A percentile compares a stretch with the other conserved stretches of the same genome.
phyloP scores from a whole-genome alignment of 495 filamentous ascomycete species.

The Hyaloscypha variabilis region DNA sequence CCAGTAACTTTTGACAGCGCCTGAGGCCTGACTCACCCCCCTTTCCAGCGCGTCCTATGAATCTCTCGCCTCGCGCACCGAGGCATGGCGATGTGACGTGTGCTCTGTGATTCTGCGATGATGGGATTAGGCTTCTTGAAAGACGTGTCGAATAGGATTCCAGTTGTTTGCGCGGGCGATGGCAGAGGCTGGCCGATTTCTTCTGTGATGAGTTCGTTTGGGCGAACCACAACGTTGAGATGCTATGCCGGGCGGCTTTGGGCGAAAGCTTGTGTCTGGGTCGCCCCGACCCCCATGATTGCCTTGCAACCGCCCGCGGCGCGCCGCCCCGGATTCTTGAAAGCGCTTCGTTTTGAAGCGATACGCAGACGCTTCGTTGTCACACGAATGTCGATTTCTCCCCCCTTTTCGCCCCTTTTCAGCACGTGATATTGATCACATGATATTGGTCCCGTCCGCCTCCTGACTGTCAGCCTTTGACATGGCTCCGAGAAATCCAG shows the following conservation, averaged over 20 bases:
- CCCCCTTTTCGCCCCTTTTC: neutral
- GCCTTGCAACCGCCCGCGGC: neutral
- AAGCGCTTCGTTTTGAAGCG: neutral
- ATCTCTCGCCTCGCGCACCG: neutral
- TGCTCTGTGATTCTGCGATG: neutral
- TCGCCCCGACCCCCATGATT: neutral
- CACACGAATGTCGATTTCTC: neutral
- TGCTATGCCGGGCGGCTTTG: neutral
- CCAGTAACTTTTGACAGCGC: constrained; percentile 9
- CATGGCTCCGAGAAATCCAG: neutral
- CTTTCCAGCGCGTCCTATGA: neutral
- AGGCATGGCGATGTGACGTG: constrained; percentile 14
- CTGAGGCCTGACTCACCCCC: constrained; percentile 1
- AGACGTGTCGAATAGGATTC: constrained; percentile 8
- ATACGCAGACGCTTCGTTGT: neutral
- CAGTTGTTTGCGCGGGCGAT: constrained; percentile 3
- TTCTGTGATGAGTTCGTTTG: neutral
- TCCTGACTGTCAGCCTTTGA: neutral
- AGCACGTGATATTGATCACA: neutral
- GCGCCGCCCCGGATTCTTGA: constrained; percentile 1
- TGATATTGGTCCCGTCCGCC: neutral
- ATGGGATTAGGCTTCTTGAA: neutral
- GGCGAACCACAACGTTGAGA: constrained; percentile 3
- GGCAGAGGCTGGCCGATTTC: constrained; percentile 1
- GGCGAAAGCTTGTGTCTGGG: neutral